A percentile compares a stretch with the other conserved stretches of the same genome.
Evolutionary conservation across 345 rosid genomes (phyloP).

Genomic region (Triadica sebifera): DNA sequence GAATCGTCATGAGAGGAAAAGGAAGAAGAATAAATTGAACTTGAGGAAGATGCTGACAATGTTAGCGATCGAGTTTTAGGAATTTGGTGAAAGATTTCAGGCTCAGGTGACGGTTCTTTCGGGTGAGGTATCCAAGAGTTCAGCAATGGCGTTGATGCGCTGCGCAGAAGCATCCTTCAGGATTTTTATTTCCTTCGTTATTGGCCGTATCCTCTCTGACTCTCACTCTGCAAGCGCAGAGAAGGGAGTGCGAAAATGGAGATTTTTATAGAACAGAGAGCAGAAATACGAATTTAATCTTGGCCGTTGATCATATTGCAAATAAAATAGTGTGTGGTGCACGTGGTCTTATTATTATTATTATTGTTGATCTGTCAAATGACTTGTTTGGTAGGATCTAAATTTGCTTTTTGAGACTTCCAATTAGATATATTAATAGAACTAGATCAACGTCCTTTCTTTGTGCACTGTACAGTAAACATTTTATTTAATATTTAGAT

Average conservation of each 20-base stretch:
- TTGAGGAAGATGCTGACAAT: conserved; percentile 38
- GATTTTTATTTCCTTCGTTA: too few relatives aligned
- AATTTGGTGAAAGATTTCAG: conserved; percentile 35
- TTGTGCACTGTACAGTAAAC: too few relatives aligned
- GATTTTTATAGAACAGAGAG: conserved; percentile 11
- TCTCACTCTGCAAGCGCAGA: too few relatives aligned
- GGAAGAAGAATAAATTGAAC: conserved; percentile 22
- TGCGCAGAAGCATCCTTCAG: conserved; percentile 57
- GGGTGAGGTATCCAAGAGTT: conserved; percentile 51
- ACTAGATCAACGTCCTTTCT: too few relatives aligned
- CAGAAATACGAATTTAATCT: not conserved
- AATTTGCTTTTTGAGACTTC: too few relatives aligned
- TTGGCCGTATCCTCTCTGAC: too few relatives aligned
- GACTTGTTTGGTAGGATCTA: conserved; percentile 22
- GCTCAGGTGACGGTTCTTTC: conserved; percentile 47
- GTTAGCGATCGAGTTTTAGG: conserved; percentile 33
- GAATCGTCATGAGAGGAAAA: conserved; percentile 21
- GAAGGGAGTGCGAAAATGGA: not conserved
- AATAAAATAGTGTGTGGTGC: conserved; percentile 1
- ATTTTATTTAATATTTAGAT: too few relatives aligned
- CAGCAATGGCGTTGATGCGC: conserved; percentile 72
- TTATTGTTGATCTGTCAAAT: not conserved
- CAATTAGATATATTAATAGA: too few relatives aligned
- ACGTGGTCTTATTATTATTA: conserved; percentile 8
- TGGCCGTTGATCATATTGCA: conserved; percentile 27